Evolutionary conservation across 805 yeast species (phyloP).

Genomic region (Candida sithepensis): DNA sequence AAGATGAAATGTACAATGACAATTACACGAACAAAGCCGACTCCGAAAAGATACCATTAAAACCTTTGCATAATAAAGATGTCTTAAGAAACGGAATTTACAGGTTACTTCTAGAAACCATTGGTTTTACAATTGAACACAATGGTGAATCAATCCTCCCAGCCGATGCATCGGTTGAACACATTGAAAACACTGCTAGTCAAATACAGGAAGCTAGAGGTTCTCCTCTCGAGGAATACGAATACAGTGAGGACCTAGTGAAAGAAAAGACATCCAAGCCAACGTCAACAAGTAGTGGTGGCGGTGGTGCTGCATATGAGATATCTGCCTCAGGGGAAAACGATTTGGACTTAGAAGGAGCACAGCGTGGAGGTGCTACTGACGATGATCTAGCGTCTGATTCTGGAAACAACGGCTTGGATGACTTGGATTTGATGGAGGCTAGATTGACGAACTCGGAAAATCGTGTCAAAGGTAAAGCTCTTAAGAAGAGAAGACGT

Average conservation of each 20-base stretch:
- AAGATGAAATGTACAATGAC: conserved; percentile 1
- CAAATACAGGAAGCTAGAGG: conserved; percentile 16
- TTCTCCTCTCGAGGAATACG: conserved; percentile 23
- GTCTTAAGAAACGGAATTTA: conserved; percentile 12
- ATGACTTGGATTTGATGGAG: conserved; percentile 39
- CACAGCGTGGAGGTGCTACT: conserved; percentile 29
- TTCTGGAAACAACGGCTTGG: conserved; percentile 28
- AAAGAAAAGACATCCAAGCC: neutral
- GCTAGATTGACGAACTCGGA: conserved; percentile 21
- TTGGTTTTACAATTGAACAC: conserved; percentile 16
- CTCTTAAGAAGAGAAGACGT: conserved; percentile 17
- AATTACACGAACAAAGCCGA: neutral
- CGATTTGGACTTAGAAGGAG: conserved; percentile 1
- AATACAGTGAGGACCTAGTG: conserved; percentile 4
- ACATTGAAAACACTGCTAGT: conserved; percentile 9
- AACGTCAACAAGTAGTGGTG: no score
- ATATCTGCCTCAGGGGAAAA: neutral
- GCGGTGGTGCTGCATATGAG: neutral
- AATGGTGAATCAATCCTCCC: conserved; percentile 6
- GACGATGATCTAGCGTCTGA: conserved; percentile 38
- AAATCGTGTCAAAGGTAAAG: conserved; percentile 22
- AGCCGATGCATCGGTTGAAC: conserved; percentile 5
- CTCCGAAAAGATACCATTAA: neutral
- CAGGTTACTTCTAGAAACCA: conserved; percentile 21
- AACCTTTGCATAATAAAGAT: conserved; percentile 9